A percentile compares a stretch with the other conserved stretches of the same genome.
phyloP scores from a whole-genome alignment of 129 eudicot species.

The Solidago caesia region DNA sequence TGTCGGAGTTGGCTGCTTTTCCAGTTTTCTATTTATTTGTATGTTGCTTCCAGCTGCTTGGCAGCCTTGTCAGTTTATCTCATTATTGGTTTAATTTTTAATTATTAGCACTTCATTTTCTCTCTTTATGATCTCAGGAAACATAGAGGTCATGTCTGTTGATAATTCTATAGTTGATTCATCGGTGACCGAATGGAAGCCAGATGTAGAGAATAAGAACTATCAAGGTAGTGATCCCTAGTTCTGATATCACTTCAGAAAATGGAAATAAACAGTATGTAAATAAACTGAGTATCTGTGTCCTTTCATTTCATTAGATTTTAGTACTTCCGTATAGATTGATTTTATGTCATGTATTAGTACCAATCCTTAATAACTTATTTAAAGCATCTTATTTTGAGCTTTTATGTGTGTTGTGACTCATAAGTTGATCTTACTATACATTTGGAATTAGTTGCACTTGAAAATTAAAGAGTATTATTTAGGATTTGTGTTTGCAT shows the following conservation, averaged over 20 bases:
- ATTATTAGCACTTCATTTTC: background rate
- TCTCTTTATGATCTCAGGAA: slow-evolving; percentile 32
- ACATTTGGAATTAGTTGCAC: too few species aligned
- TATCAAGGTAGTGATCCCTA: slow-evolving; percentile 50
- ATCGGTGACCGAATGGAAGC: slow-evolving; percentile 63
- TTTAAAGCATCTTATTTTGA: too few species aligned
- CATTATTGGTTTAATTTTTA: too few species aligned
- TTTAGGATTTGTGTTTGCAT: too few species aligned
- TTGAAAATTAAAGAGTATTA: too few species aligned
- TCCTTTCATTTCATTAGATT: slow-evolving; percentile 7
- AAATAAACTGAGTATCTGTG: background rate
- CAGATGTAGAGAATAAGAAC: slow-evolving; percentile 43
- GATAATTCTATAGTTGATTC: slow-evolving; percentile 72
- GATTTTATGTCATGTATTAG: slow-evolving; percentile 13
- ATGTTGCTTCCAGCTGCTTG: too few species aligned
- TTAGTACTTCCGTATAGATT: background rate
- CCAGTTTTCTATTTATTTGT: too few species aligned
- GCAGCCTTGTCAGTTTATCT: too few species aligned
- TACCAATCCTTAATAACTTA: background rate
- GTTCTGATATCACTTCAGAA: slow-evolving; percentile 2
- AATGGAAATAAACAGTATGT: slow-evolving; percentile 12
- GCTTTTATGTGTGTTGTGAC: background rate
- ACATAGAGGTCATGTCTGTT: slow-evolving; percentile 47
- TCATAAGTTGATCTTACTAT: slow-evolving; percentile 4
- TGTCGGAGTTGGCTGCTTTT: too few species aligned